phyloP scores from a whole-genome alignment of 495 filamentous ascomycete species.

The Durotheca rogersii region DNA sequence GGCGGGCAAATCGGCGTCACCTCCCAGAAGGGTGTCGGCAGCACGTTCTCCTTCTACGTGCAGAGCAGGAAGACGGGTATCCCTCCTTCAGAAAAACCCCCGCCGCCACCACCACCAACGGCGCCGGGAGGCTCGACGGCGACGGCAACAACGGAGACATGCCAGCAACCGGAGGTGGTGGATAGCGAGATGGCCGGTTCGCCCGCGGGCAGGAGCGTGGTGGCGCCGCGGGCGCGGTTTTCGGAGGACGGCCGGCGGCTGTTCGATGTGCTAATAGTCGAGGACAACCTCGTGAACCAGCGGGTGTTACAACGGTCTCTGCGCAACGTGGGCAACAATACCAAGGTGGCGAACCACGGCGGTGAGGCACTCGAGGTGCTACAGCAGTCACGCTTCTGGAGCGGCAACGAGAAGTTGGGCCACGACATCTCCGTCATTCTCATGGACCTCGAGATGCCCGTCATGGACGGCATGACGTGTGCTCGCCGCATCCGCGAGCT shows the following conservation, averaged over 20 bases:
- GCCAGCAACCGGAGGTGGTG: constrained; percentile 25
- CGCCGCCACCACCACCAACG: too few relatives aligned
- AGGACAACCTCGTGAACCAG: constrained; percentile 84
- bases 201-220: too few relatives aligned
- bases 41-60: constrained; percentile 81
- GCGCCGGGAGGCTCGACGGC: constrained; percentile 33
- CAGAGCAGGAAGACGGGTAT: constrained; percentile 41
- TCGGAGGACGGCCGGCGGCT: constrained; percentile 36
- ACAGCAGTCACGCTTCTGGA: constrained; percentile 51
- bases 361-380: constrained; percentile 65
- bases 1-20: constrained; percentile 82
- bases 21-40: constrained; percentile 68
- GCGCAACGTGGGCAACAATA: constrained; percentile 64
- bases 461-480: constrained; percentile 82
- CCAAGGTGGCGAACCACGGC: constrained; percentile 76
- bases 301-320: constrained; percentile 71
- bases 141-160: constrained; percentile 27
- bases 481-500: constrained; percentile 66
- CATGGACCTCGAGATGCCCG: constrained; percentile 87
- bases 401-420: constrained; percentile 36
- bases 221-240: constrained; percentile 24
- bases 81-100: constrained; percentile 18
- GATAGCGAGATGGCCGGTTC: too few relatives aligned
- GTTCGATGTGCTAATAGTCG: constrained; percentile 66
- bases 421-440: constrained; percentile 63